phyloP scores from a whole-genome alignment of 2,329 filamentous ascomycete genomes.

The Chaetomiaceae sp. region DNA sequence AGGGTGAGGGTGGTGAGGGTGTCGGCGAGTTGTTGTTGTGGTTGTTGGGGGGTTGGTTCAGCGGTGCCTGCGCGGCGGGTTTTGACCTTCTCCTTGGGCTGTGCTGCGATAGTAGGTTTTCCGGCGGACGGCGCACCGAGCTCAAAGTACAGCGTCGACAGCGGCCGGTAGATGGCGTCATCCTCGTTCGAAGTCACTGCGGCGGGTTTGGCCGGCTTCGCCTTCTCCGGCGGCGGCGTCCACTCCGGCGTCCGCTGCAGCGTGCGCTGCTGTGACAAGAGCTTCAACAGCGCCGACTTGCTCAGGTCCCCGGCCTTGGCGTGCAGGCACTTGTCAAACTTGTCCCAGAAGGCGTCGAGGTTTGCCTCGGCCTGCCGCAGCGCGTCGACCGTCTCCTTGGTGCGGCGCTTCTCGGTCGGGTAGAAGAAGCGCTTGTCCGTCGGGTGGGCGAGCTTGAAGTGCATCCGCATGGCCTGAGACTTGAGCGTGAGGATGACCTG shows the following conservation, averaged over 20 bases:
- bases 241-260: constrained; percentile 48
- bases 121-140: not conserved
- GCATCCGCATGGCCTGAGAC: not conserved
- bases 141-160: constrained; percentile 28
- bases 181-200: not conserved
- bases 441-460: constrained; percentile 30
- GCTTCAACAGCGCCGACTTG: constrained; percentile 26
- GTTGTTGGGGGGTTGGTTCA: not conserved
- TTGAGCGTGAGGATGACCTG: not conserved
- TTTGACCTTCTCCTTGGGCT: constrained; percentile 20
- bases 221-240: constrained; percentile 22
- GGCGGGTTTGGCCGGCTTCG: not conserved
- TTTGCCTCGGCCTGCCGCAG: constrained; percentile 44
- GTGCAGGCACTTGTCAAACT: constrained; percentile 30
- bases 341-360: constrained; percentile 45
- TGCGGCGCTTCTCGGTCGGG: constrained; percentile 42
- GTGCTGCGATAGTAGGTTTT: not conserved
- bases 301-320: constrained; percentile 22
- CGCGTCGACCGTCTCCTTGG: constrained; percentile 39
- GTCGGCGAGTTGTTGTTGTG: not conserved
- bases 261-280: constrained; percentile 33
- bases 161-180: constrained; percentile 15
- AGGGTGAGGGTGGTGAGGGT: not conserved
- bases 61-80: constrained; percentile 17
- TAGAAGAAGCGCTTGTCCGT: constrained; percentile 40